A percentile compares a stretch with the other conserved stretches of the same genome.
phyloP scores from a whole-genome alignment of 2,329 filamentous ascomycete species.

The Hymenoscyphus fraxineus region DNA sequence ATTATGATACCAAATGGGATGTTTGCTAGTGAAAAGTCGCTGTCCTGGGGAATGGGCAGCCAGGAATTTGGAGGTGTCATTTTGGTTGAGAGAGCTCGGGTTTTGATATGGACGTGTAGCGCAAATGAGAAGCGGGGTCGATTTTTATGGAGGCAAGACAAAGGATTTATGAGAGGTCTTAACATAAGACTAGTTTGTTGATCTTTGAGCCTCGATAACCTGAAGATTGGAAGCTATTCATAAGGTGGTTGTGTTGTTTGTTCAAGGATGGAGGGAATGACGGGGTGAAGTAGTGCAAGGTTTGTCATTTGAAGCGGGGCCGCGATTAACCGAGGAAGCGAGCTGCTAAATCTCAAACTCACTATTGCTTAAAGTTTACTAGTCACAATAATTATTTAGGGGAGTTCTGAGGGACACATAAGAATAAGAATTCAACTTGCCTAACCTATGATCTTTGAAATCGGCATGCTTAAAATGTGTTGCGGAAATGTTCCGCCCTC shows the following conservation, averaged over 20 bases:
- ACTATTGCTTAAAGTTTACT: background rate
- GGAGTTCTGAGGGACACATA: too few species aligned
- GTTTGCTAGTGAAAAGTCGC: slow-evolving; percentile 65
- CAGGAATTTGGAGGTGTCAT: slow-evolving; percentile 34
- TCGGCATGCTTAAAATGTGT: background rate
- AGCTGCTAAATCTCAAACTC: background rate
- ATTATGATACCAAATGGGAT: slow-evolving; percentile 75
- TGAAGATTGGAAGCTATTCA: background rate
- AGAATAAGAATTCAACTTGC: too few species aligned
- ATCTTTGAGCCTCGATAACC: background rate
- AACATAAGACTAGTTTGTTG: background rate
- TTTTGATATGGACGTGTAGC: slow-evolving; percentile 2
- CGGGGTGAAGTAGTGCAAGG: background rate
- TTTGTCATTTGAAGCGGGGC: background rate
- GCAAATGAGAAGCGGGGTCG: background rate
- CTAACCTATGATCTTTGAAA: background rate
- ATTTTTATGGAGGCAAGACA: background rate
- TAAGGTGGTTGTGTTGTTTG: background rate
- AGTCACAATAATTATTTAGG: background rate
- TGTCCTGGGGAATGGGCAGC: slow-evolving; percentile 30
- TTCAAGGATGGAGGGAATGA: background rate
- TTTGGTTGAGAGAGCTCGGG: slow-evolving; percentile 10
- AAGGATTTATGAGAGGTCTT: background rate
- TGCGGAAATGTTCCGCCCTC: background rate
- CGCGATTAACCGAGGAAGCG: background rate